These are phyloP conservation scores for Carex sylvatica DNA, from an alignment of 202 grass and related monocot species.

Conservation along the genomic window DNA sequence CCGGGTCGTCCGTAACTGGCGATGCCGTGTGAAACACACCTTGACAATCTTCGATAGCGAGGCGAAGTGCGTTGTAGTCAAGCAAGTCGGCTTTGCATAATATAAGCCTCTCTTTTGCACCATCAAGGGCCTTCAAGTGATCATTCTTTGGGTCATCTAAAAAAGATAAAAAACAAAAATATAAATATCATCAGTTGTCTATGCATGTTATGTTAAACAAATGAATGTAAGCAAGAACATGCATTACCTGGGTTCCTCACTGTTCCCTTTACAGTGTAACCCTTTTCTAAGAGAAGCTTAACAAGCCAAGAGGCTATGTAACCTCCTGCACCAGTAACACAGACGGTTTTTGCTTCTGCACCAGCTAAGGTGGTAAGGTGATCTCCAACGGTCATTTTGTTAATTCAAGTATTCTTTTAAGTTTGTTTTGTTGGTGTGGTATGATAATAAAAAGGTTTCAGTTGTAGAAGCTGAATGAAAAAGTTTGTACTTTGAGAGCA, in stretches of 20 bases:
- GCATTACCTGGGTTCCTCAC: conserved; percentile 85
- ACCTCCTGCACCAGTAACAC: conserved; percentile 88
- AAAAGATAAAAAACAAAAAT: not conserved
- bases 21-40: conserved; percentile 97
- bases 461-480: conserved; percentile 27
- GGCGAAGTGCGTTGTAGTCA: conserved; percentile 69
- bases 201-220: not conserved
- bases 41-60: conserved; percentile 67
- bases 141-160: conserved; percentile 87
- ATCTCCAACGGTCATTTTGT: conserved; percentile 51
- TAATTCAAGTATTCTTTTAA: not conserved
- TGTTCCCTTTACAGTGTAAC: conserved; percentile 83
- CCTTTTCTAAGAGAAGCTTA: conserved; percentile 83
- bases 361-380: not conserved
- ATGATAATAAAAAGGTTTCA: conserved; percentile 21
- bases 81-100: conserved; percentile 96
- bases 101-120: conserved; percentile 68
- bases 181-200: not conserved
- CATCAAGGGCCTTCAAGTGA: conserved; percentile 69
- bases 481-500: not conserved
- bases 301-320: conserved; percentile 93
- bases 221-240: not conserved
- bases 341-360: conserved; percentile 44
- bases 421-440: not conserved
- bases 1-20: conserved; percentile 87